Conservation (phyloP, 305 asterid genomes). For the Fraxinus floribunda region DNA sequence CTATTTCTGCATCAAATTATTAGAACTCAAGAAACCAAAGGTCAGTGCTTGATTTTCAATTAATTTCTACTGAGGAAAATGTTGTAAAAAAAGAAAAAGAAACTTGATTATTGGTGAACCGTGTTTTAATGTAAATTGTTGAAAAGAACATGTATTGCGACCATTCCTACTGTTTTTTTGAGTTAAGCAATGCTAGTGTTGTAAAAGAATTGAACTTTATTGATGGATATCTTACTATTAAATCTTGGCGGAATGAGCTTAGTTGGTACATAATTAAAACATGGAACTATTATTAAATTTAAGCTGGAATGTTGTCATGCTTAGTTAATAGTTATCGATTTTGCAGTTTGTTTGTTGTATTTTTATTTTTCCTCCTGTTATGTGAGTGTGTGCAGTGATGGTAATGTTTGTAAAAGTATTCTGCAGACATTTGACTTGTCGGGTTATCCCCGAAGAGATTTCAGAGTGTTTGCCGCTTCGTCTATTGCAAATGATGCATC, state of each 20-base stretch:
- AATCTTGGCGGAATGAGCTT: neutral
- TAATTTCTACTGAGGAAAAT: neutral
- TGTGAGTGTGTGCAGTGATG: neutral
- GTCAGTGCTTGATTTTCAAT: slow-evolving; percentile 28
- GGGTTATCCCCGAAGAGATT: slow-evolving; percentile 29
- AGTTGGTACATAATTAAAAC: neutral
- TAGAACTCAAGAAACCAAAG: slow-evolving; percentile 36
- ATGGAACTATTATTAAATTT: neutral
- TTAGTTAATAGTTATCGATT: neutral
- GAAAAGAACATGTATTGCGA: neutral
- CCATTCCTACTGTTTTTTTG: neutral
- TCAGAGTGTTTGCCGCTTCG: slow-evolving; percentile 45
- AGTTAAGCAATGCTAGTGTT: neutral
- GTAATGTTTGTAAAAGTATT: neutral
- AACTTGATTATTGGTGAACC: neutral
- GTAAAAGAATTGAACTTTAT: neutral
- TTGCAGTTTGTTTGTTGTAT: neutral
- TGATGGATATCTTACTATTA: neutral
- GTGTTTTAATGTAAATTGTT: neutral
- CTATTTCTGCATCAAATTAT: slow-evolving; percentile 36
- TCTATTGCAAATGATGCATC: slow-evolving; percentile 46
- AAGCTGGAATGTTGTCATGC: neutral
- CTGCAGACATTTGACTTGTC: slow-evolving; percentile 37
- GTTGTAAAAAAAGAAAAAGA: neutral
- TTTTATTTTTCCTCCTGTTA: neutral